These are phyloP conservation scores for Anaeromyces robustus DNA, from an alignment of 192 early-diverging fungal species.

Conservation along the genomic window DNA sequence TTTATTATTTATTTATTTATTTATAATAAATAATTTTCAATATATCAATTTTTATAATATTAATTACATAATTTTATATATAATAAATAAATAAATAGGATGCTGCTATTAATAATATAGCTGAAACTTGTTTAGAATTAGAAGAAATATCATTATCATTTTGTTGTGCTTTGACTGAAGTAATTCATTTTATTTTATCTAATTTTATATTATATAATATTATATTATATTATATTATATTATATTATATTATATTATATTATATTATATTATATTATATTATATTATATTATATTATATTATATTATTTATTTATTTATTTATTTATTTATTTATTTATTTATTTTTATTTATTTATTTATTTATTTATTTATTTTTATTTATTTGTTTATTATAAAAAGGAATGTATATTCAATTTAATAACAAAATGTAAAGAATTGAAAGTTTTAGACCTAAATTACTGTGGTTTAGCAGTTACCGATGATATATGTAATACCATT, in stretches of 20 bases:
- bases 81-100: constrained; percentile 11
- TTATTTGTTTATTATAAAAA: neutral
- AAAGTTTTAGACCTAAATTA: constrained; percentile 45
- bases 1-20: too few relatives aligned
- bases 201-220: too few relatives aligned
- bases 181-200: constrained; percentile 22
- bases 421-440: constrained; percentile 8
- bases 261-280: too few relatives aligned
- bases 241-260: too few relatives aligned
- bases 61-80: too few relatives aligned
- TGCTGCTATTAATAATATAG: constrained; percentile 31
- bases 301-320: too few relatives aligned
- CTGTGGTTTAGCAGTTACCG: constrained; percentile 59
- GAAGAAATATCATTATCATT: constrained; percentile 45
- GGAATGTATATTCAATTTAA: neutral
- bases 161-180: constrained; percentile 59
- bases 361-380: too few relatives aligned
- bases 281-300: too few relatives aligned
- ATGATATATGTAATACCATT: constrained; percentile 12
- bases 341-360: too few relatives aligned
- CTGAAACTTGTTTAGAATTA: constrained; percentile 32
- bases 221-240: too few relatives aligned
- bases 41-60: too few relatives aligned
- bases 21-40: too few relatives aligned
- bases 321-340: neutral